These are phyloP conservation scores for Aspergillus nomiae DNA, from an alignment of 2,329 filamentous ascomycete species.

Conservation along the genomic window DNA sequence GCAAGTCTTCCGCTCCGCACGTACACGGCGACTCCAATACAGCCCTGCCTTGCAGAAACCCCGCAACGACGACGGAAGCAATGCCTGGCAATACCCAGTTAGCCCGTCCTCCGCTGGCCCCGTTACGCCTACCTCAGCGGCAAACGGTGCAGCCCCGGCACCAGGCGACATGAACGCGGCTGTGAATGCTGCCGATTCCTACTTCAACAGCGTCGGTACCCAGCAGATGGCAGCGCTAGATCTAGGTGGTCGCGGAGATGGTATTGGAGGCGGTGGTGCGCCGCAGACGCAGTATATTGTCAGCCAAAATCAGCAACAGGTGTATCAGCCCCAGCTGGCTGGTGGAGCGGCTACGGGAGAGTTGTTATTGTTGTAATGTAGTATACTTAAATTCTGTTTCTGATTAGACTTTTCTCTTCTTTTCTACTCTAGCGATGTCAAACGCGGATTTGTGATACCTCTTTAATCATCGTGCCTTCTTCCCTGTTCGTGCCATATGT, in stretches of 20 bases:
- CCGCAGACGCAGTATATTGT: slow-evolving; percentile 64
- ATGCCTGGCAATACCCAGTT: slow-evolving; percentile 38
- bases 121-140: slow-evolving; percentile 30
- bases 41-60: slow-evolving; percentile 82
- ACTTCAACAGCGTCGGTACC: slow-evolving; percentile 77
- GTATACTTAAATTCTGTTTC: slow-evolving; percentile 10
- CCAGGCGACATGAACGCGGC: slow-evolving; percentile 65
- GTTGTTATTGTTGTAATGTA: slow-evolving; percentile 63
- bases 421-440: slow-evolving; percentile 10
- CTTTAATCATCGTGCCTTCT: neutral
- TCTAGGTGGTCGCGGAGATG: slow-evolving; percentile 65
- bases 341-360: slow-evolving; percentile 69
- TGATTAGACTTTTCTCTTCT: slow-evolving; percentile 14
- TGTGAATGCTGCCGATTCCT: slow-evolving; percentile 82
- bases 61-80: slow-evolving; percentile 45
- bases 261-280: slow-evolving; percentile 63
- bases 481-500: neutral
- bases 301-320: slow-evolving; percentile 77
- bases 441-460: slow-evolving; percentile 18
- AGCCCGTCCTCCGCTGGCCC: slow-evolving; percentile 34
- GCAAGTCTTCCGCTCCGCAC: slow-evolving; percentile 88
- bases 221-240: slow-evolving; percentile 74
- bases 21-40: slow-evolving; percentile 75
- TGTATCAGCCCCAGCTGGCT: slow-evolving; percentile 68
- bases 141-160: slow-evolving; percentile 26